Evolutionary conservation across 2,329 filamentous ascomycete genomes (phyloP), one percentile per base, ranked within the genome.

Genomic region (Bipolaris gigantea): DNA sequence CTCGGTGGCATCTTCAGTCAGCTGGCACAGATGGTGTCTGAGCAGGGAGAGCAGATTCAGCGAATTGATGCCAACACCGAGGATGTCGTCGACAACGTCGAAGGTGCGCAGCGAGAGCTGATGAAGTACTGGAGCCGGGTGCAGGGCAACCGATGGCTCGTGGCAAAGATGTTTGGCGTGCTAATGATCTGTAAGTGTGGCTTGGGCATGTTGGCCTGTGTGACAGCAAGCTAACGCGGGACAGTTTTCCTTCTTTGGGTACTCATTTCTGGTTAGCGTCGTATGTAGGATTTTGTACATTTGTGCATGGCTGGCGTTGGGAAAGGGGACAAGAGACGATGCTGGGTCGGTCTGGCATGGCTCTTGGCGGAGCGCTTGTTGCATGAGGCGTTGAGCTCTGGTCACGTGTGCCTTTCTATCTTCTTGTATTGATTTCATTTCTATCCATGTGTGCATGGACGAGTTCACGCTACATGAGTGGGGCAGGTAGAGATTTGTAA

Each of bases 31-130:
- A 97, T 99, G 94, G 94, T 99, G 27, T 91, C 89, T 50, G 93
- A 99, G 74, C 94, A 99, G 77, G 91, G 90, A 57, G 94, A 97
- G 76, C 96, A 96, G 89, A 96, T 99, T 62, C 91, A 97, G 76
- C 83, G 93, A 45, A 97, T 97, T 70, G 93, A 97, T 68, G 93
- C 93, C 61, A 97, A 97, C 75, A 97, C 93, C 1, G 94, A 99
- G 70, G 92, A 97, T 66, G 91, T 99, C 5, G 93, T 99, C 50
- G 93, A 97, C 70, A 99, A 99, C 66, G 93, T 99, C n/a, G 86
- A 96, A 70, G 94, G 94, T 16, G 94, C 94, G 5, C 94, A 99
- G 73, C 83, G 92, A 59, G 93, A 99, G 76, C 74, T 99, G 69
- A 85, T 99, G 77, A 97, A 97, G 75, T 99, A 97, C 77, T 99